Evolutionary conservation across 106 monocot species (phyloP), one percentile per base, ranked within the genome.

Genomic region (Ottelia alismoides): DNA sequence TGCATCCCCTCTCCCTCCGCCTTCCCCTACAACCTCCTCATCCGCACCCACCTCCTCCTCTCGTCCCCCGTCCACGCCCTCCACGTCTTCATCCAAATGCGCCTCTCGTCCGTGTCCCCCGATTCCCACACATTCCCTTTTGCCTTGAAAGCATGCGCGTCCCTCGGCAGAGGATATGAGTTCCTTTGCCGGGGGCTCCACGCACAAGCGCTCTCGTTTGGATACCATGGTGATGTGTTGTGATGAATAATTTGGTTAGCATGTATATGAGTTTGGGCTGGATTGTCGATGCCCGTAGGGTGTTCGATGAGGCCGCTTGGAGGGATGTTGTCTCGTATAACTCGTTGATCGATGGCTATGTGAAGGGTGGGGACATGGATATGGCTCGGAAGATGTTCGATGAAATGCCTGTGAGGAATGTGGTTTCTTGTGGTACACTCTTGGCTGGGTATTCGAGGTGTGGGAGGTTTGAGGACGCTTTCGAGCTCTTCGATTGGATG

Each of bases 41-140:
- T 76, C 61, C 48, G 73, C 0, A 11, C 43, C 35, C 56, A 51
- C 65, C 30, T 59, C 65, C 59, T 47, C 52, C 45, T 66, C 70
- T 61, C 61, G 63, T 28, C 22, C 49, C 51, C 65, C 17, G n/a
- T 43, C 50, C 31, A 47, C 48, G 31, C 68, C 27, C 49, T 71
- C 53, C 58, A 56, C 64, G 47, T 71, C 65, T 58, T 61, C 58
- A 18, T 46, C 48, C 35, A 30, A 57, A 52, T 75, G 59, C 75
- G 59, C 45, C 62, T 65, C 72, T 35, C 40, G 40, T 35, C 57
- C 60, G 55, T 76, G 11, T 56, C 61, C 2, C 84, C 76, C 32
- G 63, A 75, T 62, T 27, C 29, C 53, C 79, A 72, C 68, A 66
- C 84, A 27, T 72, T 79, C 70, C 79, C 78, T n/a, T 76, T 76